Conservation (phyloP, 805 yeast species). For the Saccharomycopsis sp. region DNA sequence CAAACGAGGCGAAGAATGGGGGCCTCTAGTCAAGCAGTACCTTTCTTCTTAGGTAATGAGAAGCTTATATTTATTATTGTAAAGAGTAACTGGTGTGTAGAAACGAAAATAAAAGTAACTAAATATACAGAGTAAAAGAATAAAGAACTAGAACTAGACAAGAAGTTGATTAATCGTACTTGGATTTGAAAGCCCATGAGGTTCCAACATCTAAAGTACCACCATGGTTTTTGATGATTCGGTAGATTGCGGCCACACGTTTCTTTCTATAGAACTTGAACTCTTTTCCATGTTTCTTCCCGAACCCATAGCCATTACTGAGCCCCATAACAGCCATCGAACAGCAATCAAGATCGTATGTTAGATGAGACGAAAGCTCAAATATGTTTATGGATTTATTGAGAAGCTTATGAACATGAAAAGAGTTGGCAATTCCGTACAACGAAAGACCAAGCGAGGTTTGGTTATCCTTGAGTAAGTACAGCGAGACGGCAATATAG, state of each 20-base stretch:
- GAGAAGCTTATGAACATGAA: slow-evolving; percentile 8
- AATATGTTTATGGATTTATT: slow-evolving; percentile 19
- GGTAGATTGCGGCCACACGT: slow-evolving; percentile 18
- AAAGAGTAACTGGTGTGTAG: background rate
- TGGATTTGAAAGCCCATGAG: slow-evolving; percentile 20
- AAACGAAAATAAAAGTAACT: background rate
- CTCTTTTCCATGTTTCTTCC: slow-evolving; percentile 17
- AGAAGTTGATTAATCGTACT: slow-evolving; percentile 13
- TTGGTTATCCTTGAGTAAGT: slow-evolving; percentile 18
- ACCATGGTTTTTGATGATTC: slow-evolving; percentile 18
- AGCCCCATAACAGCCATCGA: slow-evolving; percentile 18
- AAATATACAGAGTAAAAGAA: background rate
- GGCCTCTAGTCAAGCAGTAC: slow-evolving; percentile 48
- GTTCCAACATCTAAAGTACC: slow-evolving; percentile 18
- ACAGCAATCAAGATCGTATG: slow-evolving; percentile 20
- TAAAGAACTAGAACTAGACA: background rate
- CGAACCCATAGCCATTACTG: slow-evolving; percentile 20
- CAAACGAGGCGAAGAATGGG: slow-evolving; percentile 64
- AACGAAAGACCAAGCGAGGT: slow-evolving; percentile 18
- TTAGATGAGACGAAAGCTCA: slow-evolving; percentile 16
- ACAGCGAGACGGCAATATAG: slow-evolving; percentile 6
- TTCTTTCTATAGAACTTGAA: slow-evolving; percentile 14
- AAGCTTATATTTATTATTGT: background rate
- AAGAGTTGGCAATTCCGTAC: slow-evolving; percentile 18
- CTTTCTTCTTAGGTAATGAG: background rate